These are phyloP conservation scores for Naegleria fowleri DNA, from an alignment of 208 protist genomes.

Conservation along the genomic window DNA sequence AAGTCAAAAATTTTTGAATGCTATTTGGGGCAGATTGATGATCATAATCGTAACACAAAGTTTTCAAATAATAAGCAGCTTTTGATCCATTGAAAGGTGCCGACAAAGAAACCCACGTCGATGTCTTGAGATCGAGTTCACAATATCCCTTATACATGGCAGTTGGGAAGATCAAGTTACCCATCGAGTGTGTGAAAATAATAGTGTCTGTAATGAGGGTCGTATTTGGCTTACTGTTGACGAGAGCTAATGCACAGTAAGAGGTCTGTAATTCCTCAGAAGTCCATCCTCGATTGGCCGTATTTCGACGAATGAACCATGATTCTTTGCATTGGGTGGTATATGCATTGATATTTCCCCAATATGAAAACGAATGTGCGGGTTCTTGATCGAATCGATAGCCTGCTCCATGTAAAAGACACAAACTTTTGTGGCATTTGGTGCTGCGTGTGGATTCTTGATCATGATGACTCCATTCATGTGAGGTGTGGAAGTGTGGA, in stretches of 20 bases:
- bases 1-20: not conserved
- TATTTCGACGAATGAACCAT: not conserved
- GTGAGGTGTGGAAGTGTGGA: not conserved
- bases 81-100: not conserved
- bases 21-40: not conserved
- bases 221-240: not conserved
- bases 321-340: not conserved
- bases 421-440: not conserved
- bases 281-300: not conserved
- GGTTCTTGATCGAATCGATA: not conserved
- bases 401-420: not conserved
- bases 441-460: too few species aligned
- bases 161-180: not conserved
- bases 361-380: not conserved
- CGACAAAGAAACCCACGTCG: not conserved
- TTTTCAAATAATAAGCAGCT: not conserved
- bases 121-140: not conserved
- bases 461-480: not conserved
- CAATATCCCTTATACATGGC: not conserved
- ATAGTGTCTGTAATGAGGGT: not conserved
- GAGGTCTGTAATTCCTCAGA: not conserved
- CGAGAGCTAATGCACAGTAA: not conserved
- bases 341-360: not conserved
- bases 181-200: not conserved
- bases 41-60: not conserved